A percentile compares a stretch with the other conserved stretches of the same genome.
These are phyloP conservation scores for Ophiostoma sp. DNA, from an alignment of 2,329 filamentous ascomycete genomes.

Conservation along the genomic window DNA sequence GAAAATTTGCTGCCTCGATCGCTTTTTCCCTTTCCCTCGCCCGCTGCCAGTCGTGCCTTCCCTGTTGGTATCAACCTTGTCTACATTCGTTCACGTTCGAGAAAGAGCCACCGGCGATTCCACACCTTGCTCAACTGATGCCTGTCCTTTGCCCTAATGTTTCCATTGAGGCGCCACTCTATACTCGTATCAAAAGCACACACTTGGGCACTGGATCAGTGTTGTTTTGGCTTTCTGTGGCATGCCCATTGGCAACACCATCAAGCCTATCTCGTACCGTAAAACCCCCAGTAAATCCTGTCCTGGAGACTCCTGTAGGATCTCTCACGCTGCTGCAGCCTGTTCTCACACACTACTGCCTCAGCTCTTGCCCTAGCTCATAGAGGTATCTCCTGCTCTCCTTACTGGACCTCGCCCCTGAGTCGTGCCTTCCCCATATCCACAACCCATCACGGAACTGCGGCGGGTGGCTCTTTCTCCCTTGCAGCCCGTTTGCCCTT, in stretches of 20 bases:
- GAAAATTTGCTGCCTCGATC: conserved; percentile 8
- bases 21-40: background rate
- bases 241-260: background rate
- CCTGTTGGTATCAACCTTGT: background rate
- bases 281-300: conserved; percentile 3
- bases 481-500: conserved; percentile 1
- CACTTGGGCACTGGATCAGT: background rate
- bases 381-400: background rate
- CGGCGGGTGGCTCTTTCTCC: conserved; percentile 7
- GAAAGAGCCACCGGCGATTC: background rate
- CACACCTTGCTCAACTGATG: background rate
- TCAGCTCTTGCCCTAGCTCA: background rate
- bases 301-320: background rate
- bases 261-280: background rate
- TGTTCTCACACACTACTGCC: background rate
- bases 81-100: background rate
- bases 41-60: background rate
- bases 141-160: background rate
- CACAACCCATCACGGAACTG: conserved; percentile 8
- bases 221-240: background rate
- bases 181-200: background rate
- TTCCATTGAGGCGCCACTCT: background rate
- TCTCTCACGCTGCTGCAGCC: conserved; percentile 1
- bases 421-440: conserved; percentile 24
- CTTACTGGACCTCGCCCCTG: conserved; percentile 20